Evolutionary conservation across 2,329 filamentous ascomycete genomes (phyloP), one percentile per base, ranked within the genome.

Genomic region (Tolypocladium amazonense): DNA sequence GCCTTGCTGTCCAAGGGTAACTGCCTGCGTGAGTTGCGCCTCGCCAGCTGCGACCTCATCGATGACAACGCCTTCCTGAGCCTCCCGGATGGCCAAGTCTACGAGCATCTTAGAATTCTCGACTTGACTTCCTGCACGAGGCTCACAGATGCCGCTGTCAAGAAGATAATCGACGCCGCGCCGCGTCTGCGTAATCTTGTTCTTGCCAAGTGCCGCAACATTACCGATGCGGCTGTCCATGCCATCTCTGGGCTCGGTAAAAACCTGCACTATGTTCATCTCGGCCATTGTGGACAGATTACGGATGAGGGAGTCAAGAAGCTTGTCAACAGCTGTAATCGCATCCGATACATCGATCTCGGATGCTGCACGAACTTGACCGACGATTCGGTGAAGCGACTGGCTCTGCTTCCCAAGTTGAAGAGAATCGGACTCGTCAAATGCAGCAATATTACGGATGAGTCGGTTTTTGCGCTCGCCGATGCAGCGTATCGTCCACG

Each of bases 391-490:
- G 88, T 99, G 20, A 88, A 83, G 63, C 88, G 90, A 64, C 79
- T 99, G 43, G 92, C 94, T 6, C 85, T 85, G 18, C 81, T 99
- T 7, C 94, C 94, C 3, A 99, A 99, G 73, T 79, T 99, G 58
- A 92, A 96, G 77, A 83, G 94, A 43, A 96, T 99, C 62, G 94
- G 94, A 0, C 77, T 99, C 58, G 94, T 99, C 58, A 99, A 99
- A 74, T 99, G 94, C 70, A 86, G 86, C 62, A 85, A 82, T 60
- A 96, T 99, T 66, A 97, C 94, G 0, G 91, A 99, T 70, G 83
- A 85, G 35, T 96, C 92, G 66, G 95, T 99, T 58, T 80, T 88
- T 64, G 90, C 91, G 25, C 79, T 97, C 64, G 92, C 93, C 9
- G 86, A 86, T 65, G 86, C 88, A 2, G 87, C 84, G 61, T 79